A percentile compares a stretch with the other conserved stretches of the same genome.
Conservation (phyloP, 2,329 filamentous ascomycete species). For the Aspergillus tamarii region DNA sequence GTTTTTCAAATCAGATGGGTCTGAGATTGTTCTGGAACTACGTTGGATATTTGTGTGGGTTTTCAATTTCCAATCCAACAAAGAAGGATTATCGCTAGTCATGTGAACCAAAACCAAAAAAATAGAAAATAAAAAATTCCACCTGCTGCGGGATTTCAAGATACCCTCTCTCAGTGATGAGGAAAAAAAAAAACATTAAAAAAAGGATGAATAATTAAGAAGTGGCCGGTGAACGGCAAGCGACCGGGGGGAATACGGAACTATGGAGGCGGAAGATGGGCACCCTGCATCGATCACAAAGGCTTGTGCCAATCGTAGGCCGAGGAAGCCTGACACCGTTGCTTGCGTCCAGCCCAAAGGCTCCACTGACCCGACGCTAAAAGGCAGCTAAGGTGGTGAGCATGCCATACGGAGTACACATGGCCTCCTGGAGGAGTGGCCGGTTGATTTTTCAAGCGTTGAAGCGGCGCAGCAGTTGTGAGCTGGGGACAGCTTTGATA, state of each 20-base stretch:
- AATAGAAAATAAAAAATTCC: neutral
- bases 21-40: conserved; percentile 12
- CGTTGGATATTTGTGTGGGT: neutral
- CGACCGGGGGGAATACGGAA: conserved; percentile 22
- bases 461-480: neutral
- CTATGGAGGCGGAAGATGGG: conserved; percentile 15
- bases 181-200: conserved; percentile 2
- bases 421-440: conserved; percentile 8
- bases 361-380: conserved; percentile 19
- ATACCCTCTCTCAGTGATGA: neutral
- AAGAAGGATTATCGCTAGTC: conserved; percentile 1
- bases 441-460: conserved; percentile 6
- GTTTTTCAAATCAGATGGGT: neutral
- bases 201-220: neutral
- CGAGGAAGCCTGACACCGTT: conserved; percentile 17
- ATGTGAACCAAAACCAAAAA: neutral
- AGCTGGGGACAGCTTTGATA: conserved; percentile 9
- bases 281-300: conserved; percentile 32
- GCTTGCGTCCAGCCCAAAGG: conserved; percentile 22
- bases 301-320: conserved; percentile 20
- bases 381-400: conserved; percentile 21
- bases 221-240: conserved; percentile 18
- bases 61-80: neutral
- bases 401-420: conserved; percentile 16
- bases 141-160: neutral